A percentile compares a stretch with the other conserved stretches of the same genome.
Evolutionary conservation across 1,139 yeast species (phyloP).

Genomic region (Hemisphaericaspora xylanilytica): DNA sequence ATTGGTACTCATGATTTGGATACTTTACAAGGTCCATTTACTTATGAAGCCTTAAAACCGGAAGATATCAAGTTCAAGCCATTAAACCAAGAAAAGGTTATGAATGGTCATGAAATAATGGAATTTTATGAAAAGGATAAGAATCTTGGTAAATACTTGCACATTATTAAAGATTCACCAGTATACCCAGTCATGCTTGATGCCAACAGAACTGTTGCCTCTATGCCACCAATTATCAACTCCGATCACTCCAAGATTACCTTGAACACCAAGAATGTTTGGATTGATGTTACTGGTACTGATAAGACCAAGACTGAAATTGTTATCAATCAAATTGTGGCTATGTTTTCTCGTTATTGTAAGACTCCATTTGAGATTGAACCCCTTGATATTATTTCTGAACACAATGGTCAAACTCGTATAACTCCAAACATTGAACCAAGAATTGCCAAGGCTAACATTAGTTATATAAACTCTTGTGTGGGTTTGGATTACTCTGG

Average conservation of each 20-base stretch:
- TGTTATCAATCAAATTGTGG: slow-evolving; percentile 86
- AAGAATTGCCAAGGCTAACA: slow-evolving; percentile 71
- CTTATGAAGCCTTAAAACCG: slow-evolving; percentile 84
- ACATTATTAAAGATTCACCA: slow-evolving; percentile 83
- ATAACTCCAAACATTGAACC: slow-evolving; percentile 70
- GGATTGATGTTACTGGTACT: slow-evolving; percentile 93
- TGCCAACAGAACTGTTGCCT: slow-evolving; percentile 72
- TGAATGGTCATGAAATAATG: slow-evolving; percentile 78
- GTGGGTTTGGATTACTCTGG: slow-evolving; percentile 74
- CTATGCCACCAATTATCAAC: slow-evolving; percentile 96
- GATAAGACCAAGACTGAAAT: slow-evolving; percentile 91
- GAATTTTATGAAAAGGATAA: slow-evolving; percentile 90
- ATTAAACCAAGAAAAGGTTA: slow-evolving; percentile 74
- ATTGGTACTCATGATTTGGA: slow-evolving; percentile 97
- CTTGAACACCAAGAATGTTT: slow-evolving; percentile 78
- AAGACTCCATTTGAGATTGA: slow-evolving; percentile 76
- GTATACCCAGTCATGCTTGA: slow-evolving; percentile 91
- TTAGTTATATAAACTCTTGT: slow-evolving; percentile 86
- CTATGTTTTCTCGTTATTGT: slow-evolving; percentile 93
- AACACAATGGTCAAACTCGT: slow-evolving; percentile 78
- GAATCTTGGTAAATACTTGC: slow-evolving; percentile 84
- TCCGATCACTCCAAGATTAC: slow-evolving; percentile 88
- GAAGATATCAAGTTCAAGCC: slow-evolving; percentile 77
- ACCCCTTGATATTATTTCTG: slow-evolving; percentile 81
- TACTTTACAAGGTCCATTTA: slow-evolving; percentile 77